Base-by-base conservation (phyloP, 192 early-diverging fungal genomes). In the Blastocladiella britannica region DNA sequence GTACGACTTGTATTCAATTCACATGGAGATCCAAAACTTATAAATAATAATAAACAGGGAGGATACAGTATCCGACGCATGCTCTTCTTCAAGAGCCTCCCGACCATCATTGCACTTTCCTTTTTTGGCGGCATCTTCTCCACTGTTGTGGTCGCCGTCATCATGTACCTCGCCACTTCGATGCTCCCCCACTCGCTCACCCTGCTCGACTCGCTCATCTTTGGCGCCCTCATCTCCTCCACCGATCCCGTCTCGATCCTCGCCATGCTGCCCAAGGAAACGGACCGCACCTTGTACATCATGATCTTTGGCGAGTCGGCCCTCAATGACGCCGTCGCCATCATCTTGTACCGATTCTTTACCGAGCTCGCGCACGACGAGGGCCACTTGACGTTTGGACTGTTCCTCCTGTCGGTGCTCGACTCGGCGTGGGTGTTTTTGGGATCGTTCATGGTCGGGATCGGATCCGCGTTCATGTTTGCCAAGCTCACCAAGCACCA, bases 301-400 rank as follows among this genome's bases (percentile, higher is more conserved):
- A 52, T 79, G 51, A 79, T 79, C 51, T 79, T 79, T 63, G 77
- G 77, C n/a, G 77, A 79, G 65, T 69, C 66, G 28, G 77, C 77
- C 1, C 66, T 79, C 29, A 79, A 79, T 60, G 77, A 79, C 56
- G 77, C 77, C 28, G 77, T 79, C 23, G 61, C 72, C 5, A 76
- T 79, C 59, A 79, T 79, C 54, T 66, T 79, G n/a, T 79, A 72
- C 67, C 63, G 73, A 8, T 79, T 79, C 64, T 79, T 79, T 57
- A 69, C 72, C 12, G 60, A 55, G 18, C 58, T 78, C 27, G 76
- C 73, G 12, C 71, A 78, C 61, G 68, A 68, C 0, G 59, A 70
- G 20, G 70, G 68, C 68, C 59, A 64, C 25, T 64, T 78, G 5
- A 65, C 65, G 4, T 55, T 63, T 5, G 63, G 65, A 4, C 67